Evolutionary conservation across 441 rosid genomes (phyloP).

Genomic region (Macaranga tanarius): DNA sequence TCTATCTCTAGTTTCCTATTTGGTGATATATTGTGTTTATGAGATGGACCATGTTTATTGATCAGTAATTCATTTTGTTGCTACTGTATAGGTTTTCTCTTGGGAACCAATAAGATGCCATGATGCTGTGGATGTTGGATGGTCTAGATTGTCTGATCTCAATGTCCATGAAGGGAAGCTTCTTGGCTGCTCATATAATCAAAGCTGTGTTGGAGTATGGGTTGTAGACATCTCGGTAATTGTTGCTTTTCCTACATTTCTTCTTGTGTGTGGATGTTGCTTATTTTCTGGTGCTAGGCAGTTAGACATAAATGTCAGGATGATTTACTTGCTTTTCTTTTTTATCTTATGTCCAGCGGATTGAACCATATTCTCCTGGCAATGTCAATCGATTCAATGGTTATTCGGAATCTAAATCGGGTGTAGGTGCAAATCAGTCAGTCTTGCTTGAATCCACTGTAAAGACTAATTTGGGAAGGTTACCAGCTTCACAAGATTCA

Average conservation of each 20-base stretch:
- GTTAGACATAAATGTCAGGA: constrained; percentile 14
- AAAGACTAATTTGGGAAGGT: constrained; percentile 61
- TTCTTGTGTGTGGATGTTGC: constrained; percentile 21
- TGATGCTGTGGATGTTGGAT: constrained; percentile 94
- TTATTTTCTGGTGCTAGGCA: constrained; percentile 21
- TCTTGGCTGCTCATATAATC: constrained; percentile 96
- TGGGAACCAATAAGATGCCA: constrained; percentile 98
- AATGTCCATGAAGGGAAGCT: constrained; percentile 97
- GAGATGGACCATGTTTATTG: constrained; percentile 8
- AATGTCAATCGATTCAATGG: constrained; percentile 43
- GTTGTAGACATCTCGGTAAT: constrained; percentile 95
- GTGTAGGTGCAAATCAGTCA: constrained; percentile 52
- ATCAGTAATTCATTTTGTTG: constrained; percentile 22
- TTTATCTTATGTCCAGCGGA: constrained; percentile 45
- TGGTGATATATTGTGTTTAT: constrained; percentile 10
- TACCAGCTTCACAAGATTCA: constrained; percentile 64
- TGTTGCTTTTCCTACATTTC: constrained; percentile 18
- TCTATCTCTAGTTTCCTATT: constrained; percentile 19
- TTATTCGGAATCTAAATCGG: constrained; percentile 55
- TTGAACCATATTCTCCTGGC: constrained; percentile 63
- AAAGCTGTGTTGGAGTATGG: constrained; percentile 99
- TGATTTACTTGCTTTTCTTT: constrained; percentile 25
- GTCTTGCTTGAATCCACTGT: constrained; percentile 53
- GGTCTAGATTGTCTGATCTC: constrained; percentile 95
- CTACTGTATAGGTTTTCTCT: constrained; percentile 68